Base-by-base conservation (phyloP, 805 yeast species). In the Starmerella davenportii region DNA sequence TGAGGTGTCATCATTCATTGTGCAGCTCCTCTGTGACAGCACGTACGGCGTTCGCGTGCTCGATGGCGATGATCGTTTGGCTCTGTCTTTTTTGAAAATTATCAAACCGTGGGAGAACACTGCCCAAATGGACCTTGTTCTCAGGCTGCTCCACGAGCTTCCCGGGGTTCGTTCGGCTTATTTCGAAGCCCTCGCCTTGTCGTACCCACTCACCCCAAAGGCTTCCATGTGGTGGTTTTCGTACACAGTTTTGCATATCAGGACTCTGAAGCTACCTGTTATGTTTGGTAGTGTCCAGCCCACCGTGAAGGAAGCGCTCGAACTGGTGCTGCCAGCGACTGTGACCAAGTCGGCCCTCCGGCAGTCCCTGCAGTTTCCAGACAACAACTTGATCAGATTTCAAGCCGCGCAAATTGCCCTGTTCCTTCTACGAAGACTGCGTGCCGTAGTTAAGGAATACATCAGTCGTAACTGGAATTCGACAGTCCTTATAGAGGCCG, bases 101-200 rank as follows among this genome's bases (percentile, higher is more conserved):
- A 62, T 85, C 50, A 80, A 78, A 49, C 93, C 95, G 1, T 75
- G 92, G 80, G 84, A 79, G 44, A 76, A 79, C 44, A 68, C 66
- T 16, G 42, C 59, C 21, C 93, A 82, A 48, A 59, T 75, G 40
- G 66, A 67, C 13, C 62, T 78, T 15, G 67, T 66, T 0, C 50
- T 72, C 5, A 52, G 57, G 11, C 65, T 79, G 15, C 59, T 87
- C 29, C 43, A 56, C 3, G 52, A 60, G 27, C 63, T 71, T 30
- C 79, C 80, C 2, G 95, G 84, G 50, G 61, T 87, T 18, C 65
- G 79, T 1, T 74, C 81, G 1, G 79, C 84, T 1, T 85, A 77
- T 48, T 47, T 56, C 38, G 48, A 47, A 3, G 35, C 30, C 28
- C 21, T 52, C 24, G 44, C 46, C 3, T 43, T 42, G 5, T 39